A percentile compares a stretch with the other conserved stretches of the same genome.
These are phyloP conservation scores for Incumbomyces lentus DNA, from an alignment of 2,329 filamentous ascomycete species.

Conservation along the genomic window DNA sequence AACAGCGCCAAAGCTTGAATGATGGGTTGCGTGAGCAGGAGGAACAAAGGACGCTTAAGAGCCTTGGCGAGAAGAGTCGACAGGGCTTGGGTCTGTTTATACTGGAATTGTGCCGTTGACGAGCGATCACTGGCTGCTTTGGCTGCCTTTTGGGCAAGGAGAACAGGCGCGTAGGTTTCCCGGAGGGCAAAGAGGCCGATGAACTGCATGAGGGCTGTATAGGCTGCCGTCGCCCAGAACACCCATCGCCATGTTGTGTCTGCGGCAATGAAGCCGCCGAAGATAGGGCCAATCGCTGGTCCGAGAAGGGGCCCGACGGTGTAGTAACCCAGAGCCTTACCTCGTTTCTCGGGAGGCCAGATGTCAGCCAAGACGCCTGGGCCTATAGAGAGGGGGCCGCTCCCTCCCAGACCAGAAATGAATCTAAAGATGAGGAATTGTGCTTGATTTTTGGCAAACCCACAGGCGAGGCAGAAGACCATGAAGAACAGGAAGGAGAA, in stretches of 20 bases:
- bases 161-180: conserved; percentile 56
- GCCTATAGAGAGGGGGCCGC: conserved; percentile 75
- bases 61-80: conserved; percentile 23
- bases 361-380: conserved; percentile 73
- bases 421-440: conserved; percentile 59
- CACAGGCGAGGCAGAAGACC: conserved; percentile 70
- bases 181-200: conserved; percentile 52
- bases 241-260: conserved; percentile 62
- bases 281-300: conserved; percentile 56
- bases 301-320: conserved; percentile 41
- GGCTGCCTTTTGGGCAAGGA: conserved; percentile 49
- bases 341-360: conserved; percentile 72
- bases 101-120: conserved; percentile 8
- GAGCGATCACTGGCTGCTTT: no score
- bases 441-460: conserved; percentile 60
- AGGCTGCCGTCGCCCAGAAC: conserved; percentile 62
- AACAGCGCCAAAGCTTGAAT: conserved; percentile 44
- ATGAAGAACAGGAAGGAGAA: conserved; percentile 52
- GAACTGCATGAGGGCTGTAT: conserved; percentile 50
- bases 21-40: conserved; percentile 47
- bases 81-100: conserved; percentile 26
- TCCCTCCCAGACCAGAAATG: conserved; percentile 75
- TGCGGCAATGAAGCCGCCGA: conserved; percentile 54
- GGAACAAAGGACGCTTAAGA: conserved; percentile 43
- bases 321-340: conserved; percentile 79